Base-by-base conservation (phyloP, 441 rosid genomes). In the Gossypium trilobum region DNA sequence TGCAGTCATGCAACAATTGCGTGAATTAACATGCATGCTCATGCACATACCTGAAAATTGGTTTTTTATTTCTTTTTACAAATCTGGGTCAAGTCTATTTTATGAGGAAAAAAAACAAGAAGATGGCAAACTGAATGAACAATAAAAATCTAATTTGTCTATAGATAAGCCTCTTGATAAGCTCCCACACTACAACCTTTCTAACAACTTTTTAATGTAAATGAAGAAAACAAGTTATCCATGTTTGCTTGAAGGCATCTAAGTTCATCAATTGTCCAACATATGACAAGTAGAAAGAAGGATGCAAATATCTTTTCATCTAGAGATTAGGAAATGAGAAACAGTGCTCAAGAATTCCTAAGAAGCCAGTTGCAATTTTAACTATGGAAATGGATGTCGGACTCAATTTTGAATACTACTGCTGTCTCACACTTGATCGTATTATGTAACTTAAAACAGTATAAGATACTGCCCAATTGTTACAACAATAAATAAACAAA, bases 351-450 rank as follows among this genome's bases (percentile, higher is more conserved):
- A 63, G 27, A 36, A 36, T 70, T 42, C 77, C 58, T 65, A 42
- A 8, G 9, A 54, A 68, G 33, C 39, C 36, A n/a, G 75, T 63
- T 54, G 16, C 59, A 36, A 61, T 58, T 72, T 39, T 59, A 62
- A 20, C 42, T 72, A 14, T 57, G 29, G 54, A 31, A 62, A 9
- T 14, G 25, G 10, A 44, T 64, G 19, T 62, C 6, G 73, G 61
- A 71, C 72, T 66, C 55, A 62, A 31, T 58, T 39, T 25, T 17
- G 62, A 27, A 70, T 71, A 72, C 75, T 55, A 51, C 68, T 78
- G 77, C 68, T 66, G 81, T 70, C 55, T 55, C 64, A 52, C 56
- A 76, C 61, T 72, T 57, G 76, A 74, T 71, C 81, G 68, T 71
- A 72, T 60, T 9, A 75, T 55, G 74, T 70, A 72, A 23, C 68